Evolutionary conservation across 1,284 basidiomycete species (phyloP), one percentile per base, ranked within the genome.

Genomic region (Ganoderma resinaceum): DNA sequence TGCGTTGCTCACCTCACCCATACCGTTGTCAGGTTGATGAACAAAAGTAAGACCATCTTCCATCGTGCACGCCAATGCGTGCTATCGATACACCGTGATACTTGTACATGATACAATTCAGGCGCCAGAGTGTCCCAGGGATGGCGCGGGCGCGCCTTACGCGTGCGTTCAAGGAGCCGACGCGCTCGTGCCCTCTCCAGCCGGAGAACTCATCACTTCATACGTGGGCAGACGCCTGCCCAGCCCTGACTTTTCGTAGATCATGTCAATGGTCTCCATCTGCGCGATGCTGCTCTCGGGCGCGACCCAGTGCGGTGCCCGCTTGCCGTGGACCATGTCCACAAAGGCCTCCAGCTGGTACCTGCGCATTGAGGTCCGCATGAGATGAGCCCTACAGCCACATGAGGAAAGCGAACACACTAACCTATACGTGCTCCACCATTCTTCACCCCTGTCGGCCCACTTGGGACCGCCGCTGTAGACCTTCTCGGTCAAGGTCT

Each of bases 261-360:
- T 78, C 58, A 81, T 81, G 73, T 89, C 88, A 66, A 90, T 83
- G 76, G 81, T 84, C 67, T 84, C 77, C 81, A 89, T 85, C 65
- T 86, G 84, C 26, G 79, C 76, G 52, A 89, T 78, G 1, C 86
- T 84, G 65, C 88, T 86, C 65, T 85, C 81, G 52, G 80, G 83
- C 0, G 79, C 76, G n/a, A 86, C 74, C 87, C 88, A 90, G 7
- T 80, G 79, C 64, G 84, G 80, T 6, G 86, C 84, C 42, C 78
- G 78, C 52, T 86, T 80, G 11, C 85, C 87, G 42, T 82, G 83
- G 7, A 90, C 69, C 67, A 82, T 81, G 75, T 89, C 85, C 18
- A 89, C 84, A 68, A 90, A 87, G 11, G 85, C 86, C 76, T 89
- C 87, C 49, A 90, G 79, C 76, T 89, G 87, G 69, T 87, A 88